phyloP scores from a whole-genome alignment of 2,329 filamentous ascomycete genomes.

The Phaeophleospora eucalypticola region DNA sequence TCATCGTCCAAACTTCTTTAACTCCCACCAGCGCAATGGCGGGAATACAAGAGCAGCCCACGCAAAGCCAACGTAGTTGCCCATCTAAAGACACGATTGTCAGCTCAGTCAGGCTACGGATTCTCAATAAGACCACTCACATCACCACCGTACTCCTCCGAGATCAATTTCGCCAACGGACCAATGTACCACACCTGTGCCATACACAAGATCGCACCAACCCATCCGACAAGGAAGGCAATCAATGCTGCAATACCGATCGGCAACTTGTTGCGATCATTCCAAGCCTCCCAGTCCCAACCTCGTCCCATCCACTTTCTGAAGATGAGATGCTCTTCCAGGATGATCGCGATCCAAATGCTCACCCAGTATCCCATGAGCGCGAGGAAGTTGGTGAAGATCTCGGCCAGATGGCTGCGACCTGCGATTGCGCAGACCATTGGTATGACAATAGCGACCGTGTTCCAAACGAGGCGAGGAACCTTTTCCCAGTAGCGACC shows the following conservation, averaged over 20 bases:
- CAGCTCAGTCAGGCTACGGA: conserved; percentile 1
- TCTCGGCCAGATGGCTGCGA: conserved; percentile 55
- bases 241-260: conserved; percentile 58
- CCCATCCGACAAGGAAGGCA: conserved; percentile 63
- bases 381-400: conserved; percentile 66
- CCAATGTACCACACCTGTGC: conserved; percentile 67
- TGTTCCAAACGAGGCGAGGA: conserved; percentile 63
- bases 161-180: conserved; percentile 55
- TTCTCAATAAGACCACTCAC: conserved; percentile 41
- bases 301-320: conserved; percentile 42
- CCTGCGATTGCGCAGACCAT: conserved; percentile 62
- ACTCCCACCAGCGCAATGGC: conserved; percentile 50
- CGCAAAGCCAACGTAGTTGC: conserved; percentile 57
- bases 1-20: conserved; percentile 48
- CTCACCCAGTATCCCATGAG: conserved; percentile 69
- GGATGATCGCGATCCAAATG: conserved; percentile 60
- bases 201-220: conserved; percentile 63
- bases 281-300: conserved; percentile 61
- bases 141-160: conserved; percentile 55
- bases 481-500: conserved; percentile 55
- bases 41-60: conserved; percentile 58
- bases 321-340: conserved; percentile 62
- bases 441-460: conserved; percentile 58
- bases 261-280: conserved; percentile 56
- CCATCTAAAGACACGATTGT: conserved; percentile 42